Evolutionary conservation across 768 basidiomycete genomes (phyloP).

Genomic region (Tulasnella calospora): DNA sequence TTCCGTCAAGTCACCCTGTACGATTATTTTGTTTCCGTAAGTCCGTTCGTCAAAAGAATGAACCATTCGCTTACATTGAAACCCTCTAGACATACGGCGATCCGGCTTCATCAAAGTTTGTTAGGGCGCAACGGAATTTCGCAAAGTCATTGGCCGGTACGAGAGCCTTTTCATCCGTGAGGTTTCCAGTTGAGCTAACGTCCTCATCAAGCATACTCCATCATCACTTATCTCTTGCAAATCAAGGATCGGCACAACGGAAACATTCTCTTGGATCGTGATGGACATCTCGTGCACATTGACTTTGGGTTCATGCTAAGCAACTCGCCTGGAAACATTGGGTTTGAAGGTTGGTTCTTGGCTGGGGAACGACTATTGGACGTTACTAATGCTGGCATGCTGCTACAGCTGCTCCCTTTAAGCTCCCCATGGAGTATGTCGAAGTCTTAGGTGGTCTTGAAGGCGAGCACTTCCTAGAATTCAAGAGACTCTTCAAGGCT

Average conservation of each 20-base stretch:
- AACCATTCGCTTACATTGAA: background rate
- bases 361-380: background rate
- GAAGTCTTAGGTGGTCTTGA: constrained; percentile 89
- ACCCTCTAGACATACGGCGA: constrained; percentile 73
- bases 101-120: constrained; percentile 65
- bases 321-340: constrained; percentile 94
- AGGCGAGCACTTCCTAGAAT: constrained; percentile 71
- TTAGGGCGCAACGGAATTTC: constrained; percentile 88
- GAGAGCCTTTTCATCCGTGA: background rate
- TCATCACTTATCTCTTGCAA: constrained; percentile 94
- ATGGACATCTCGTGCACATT: constrained; percentile 60
- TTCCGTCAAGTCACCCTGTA: constrained; percentile 82
- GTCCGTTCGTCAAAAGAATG: constrained; percentile 33
- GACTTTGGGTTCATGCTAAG: constrained; percentile 98
- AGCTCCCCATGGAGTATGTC: constrained; percentile 88
- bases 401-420: constrained; percentile 83
- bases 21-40: constrained; percentile 85
- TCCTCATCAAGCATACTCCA: constrained; percentile 65
- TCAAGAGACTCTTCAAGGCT: constrained; percentile 80
- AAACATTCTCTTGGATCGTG: constrained; percentile 92
- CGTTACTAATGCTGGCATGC: background rate
- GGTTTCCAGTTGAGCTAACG: background rate
- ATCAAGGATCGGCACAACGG: constrained; percentile 99
- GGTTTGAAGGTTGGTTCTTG: constrained; percentile 58
- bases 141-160: constrained; percentile 82